Conservation (phyloP, 257 asterid species). For the Solanum tarapatanum region DNA sequence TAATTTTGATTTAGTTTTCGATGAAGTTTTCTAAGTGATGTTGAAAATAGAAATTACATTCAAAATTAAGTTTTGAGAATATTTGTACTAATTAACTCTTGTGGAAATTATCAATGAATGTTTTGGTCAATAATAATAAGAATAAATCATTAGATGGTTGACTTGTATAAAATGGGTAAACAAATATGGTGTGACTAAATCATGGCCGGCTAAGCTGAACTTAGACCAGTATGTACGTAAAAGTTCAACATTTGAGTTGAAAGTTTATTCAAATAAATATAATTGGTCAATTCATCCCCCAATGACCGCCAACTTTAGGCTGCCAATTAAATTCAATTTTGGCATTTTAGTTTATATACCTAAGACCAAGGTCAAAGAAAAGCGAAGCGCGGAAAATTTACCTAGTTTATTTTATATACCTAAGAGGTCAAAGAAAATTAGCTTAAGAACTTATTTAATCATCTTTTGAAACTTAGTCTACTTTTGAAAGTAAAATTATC, state of each 20-base stretch:
- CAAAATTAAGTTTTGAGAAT: not conserved
- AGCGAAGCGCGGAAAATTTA: no score
- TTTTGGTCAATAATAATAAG: not conserved
- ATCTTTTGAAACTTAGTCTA: not conserved
- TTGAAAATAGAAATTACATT: not conserved
- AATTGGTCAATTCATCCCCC: not conserved
- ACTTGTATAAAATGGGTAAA: not conserved
- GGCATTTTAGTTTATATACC: not conserved
- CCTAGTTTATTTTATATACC: not conserved
- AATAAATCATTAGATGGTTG: not conserved
- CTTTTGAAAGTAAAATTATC: not conserved
- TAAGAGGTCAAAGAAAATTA: not conserved
- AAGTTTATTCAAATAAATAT: not conserved
- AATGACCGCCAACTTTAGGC: not conserved
- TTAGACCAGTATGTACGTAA: not conserved
- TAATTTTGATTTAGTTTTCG: not conserved
- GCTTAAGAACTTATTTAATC: not conserved
- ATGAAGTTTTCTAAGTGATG: not conserved
- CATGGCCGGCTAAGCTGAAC: not conserved
- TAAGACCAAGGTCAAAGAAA: not conserved
- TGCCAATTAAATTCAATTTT: not conserved
- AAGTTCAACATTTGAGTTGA: not conserved
- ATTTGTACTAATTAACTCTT: not conserved
- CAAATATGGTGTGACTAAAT: not conserved
- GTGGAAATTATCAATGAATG: not conserved